These are phyloP conservation scores for Trametes versicolor DNA, from an alignment of 1,284 basidiomycete species.

Conservation along the genomic window DNA sequence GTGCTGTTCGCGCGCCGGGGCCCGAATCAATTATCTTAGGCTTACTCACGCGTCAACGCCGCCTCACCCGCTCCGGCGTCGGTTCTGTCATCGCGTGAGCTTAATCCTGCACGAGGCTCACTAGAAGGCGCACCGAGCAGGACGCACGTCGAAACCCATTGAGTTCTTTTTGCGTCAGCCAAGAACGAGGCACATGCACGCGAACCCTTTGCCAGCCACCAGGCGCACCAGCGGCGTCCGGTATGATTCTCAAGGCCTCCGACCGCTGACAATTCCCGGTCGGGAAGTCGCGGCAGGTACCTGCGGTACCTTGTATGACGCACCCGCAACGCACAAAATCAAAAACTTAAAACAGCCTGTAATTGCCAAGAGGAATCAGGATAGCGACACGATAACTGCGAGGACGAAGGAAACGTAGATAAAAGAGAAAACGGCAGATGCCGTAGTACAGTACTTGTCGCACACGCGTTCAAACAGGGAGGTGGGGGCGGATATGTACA, in stretches of 20 bases:
- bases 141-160: not conserved
- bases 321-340: constrained; percentile 2
- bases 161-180: not conserved
- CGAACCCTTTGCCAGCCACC: not conserved
- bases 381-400: constrained; percentile 24
- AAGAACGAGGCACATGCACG: not conserved
- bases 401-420: not conserved
- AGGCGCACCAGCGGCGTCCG: not conserved
- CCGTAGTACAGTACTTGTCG: constrained; percentile 5
- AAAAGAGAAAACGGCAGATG: not conserved
- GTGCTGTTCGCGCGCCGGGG: not conserved
- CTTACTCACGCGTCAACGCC: no score
- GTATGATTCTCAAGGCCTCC: no score
- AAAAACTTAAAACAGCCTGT: not conserved
- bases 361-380: constrained; percentile 8
- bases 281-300: no score
- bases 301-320: not conserved
- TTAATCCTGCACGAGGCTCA: not conserved
- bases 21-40: not conserved
- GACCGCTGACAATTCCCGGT: no score
- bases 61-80: not conserved
- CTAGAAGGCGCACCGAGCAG: not conserved
- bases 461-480: constrained; percentile 1
- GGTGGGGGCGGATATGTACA: not conserved
- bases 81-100: not conserved